Evolutionary conservation across 306 rosid genomes (phyloP).

Genomic region (Dryas octopetala): DNA sequence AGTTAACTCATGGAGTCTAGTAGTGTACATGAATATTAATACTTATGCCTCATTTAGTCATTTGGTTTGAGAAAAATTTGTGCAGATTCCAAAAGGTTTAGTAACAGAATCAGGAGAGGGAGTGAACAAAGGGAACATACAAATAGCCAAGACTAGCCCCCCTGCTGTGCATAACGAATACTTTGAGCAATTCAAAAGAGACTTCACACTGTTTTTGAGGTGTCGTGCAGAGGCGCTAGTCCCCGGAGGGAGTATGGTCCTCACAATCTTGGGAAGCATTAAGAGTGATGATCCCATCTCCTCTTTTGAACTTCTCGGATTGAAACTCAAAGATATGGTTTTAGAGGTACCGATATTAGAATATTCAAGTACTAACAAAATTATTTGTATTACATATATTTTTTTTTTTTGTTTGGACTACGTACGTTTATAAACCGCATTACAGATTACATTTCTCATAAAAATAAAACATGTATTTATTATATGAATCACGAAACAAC

Average conservation of each 20-base stretch:
- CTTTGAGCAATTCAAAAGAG: conserved; percentile 33
- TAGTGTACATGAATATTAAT: too few relatives aligned
- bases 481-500: too few relatives aligned
- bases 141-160: conserved; percentile 29
- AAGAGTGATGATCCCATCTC: background rate
- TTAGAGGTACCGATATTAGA: conserved; percentile 32
- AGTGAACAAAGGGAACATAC: conserved; percentile 32
- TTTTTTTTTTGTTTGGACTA: too few relatives aligned
- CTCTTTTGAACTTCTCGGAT: conserved; percentile 24
- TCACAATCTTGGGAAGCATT: conserved; percentile 34
- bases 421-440: too few relatives aligned
- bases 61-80: too few relatives aligned
- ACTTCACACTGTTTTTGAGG: conserved; percentile 38
- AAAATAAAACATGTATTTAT: too few relatives aligned
- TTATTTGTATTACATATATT: background rate
- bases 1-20: too few relatives aligned
- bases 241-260: conserved; percentile 39
- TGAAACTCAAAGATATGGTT: conserved; percentile 44
- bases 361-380: too few relatives aligned
- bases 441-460: too few relatives aligned
- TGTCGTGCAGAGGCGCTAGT: conserved; percentile 44
- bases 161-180: conserved; percentile 25
- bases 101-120: conserved; percentile 8
- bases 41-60: too few relatives aligned
- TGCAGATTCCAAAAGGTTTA: conserved; percentile 34